A percentile compares a stretch with the other conserved stretches of the same genome.
These are phyloP conservation scores for Cardamine resedifolia DNA, from an alignment of 345 rosid species.

Conservation along the genomic window DNA sequence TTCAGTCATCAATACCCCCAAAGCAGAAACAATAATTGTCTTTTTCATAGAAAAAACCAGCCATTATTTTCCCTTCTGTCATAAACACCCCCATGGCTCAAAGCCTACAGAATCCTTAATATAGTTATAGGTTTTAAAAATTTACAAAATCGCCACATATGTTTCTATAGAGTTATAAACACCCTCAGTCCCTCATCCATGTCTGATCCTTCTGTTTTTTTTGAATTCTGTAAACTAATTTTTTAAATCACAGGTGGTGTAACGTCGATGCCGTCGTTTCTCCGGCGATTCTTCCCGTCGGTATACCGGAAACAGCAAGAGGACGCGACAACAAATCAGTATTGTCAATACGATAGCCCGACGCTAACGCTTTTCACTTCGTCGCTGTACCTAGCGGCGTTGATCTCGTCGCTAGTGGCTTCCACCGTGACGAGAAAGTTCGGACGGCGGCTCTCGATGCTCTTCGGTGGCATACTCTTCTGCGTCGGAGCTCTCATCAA, in stretches of 20 bases:
- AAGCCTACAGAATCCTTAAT: background rate
- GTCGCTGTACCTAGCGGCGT: slow-evolving; percentile 86
- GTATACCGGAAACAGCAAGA: slow-evolving; percentile 57
- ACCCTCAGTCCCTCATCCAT: background rate
- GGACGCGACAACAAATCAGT: slow-evolving; percentile 55
- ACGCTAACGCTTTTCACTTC: slow-evolving; percentile 87
- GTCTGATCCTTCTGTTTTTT: background rate
- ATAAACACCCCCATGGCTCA: background rate
- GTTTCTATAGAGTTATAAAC: background rate
- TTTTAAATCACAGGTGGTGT: slow-evolving; percentile 67
- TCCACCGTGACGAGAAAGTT: slow-evolving; percentile 69
- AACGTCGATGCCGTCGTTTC: slow-evolving; percentile 74
- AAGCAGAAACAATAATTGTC: background rate
- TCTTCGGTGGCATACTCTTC: slow-evolving; percentile 85
- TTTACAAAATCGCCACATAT: background rate
- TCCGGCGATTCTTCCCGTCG: slow-evolving; percentile 65
- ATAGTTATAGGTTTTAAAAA: background rate
- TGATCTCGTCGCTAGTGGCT: slow-evolving; percentile 75
- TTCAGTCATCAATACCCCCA: background rate
- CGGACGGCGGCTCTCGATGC: slow-evolving; percentile 83
- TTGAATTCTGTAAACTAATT: background rate
- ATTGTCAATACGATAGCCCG: slow-evolving; percentile 74
- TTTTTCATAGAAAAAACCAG: background rate
- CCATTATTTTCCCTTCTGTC: background rate
- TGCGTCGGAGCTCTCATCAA: slow-evolving; percentile 81